Conservation (phyloP, 306 rosid species). For the Lathyrus aphaca region DNA sequence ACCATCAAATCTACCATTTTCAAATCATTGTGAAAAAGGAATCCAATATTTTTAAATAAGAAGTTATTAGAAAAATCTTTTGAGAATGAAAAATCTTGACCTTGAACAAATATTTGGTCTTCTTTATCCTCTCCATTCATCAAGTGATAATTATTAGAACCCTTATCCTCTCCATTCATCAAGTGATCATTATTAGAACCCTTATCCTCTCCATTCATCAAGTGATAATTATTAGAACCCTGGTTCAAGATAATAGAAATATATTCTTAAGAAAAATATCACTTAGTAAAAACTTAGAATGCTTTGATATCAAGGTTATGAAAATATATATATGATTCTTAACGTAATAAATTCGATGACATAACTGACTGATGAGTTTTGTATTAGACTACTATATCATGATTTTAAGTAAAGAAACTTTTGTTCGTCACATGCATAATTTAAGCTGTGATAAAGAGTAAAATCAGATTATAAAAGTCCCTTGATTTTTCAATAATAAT, state of each 20-base stretch:
- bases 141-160: conserved; percentile 37
- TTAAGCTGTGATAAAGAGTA: not conserved
- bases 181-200: no score
- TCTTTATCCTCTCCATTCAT: conserved; percentile 52
- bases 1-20: conserved; percentile 35
- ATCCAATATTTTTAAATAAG: conserved; percentile 39
- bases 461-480: not conserved
- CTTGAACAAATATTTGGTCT: conserved; percentile 45
- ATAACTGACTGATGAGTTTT: no score
- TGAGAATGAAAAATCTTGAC: conserved; percentile 61
- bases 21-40: conserved; percentile 46
- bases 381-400: no score
- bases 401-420: no score
- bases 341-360: no score
- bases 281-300: not conserved
- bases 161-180: no score
- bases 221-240: conserved; percentile 44
- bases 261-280: conserved; percentile 6
- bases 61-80: conserved; percentile 51
- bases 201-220: no score
- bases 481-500: not conserved
- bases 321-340: no score
- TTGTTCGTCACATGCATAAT: no score
- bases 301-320: not conserved
- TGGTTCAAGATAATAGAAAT: conserved; percentile 35